Conservation (phyloP, 2,329 filamentous ascomycete genomes). For the Diplodia mutila region DNA sequence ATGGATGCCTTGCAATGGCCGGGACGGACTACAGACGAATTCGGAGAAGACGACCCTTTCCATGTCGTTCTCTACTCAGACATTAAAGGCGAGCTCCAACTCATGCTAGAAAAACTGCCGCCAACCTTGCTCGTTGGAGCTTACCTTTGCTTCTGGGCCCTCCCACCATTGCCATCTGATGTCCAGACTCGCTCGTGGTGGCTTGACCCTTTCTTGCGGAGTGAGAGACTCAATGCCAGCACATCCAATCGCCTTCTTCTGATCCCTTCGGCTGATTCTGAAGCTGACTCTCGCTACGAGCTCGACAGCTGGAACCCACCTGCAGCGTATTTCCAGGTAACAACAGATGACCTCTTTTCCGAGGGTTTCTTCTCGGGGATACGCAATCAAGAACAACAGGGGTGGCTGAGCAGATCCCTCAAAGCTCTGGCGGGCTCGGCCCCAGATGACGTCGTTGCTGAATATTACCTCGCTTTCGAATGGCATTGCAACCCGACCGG, state of each 20-base stretch:
- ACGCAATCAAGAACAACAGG: constrained; percentile 38
- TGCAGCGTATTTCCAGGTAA: constrained; percentile 6
- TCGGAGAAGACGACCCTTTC: constrained; percentile 78
- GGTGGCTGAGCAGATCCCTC: constrained; percentile 59
- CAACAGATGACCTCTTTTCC: constrained; percentile 27
- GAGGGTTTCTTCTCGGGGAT: background rate
- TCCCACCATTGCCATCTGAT: constrained; percentile 54
- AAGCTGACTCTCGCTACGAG: background rate
- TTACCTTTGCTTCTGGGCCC: constrained; percentile 55
- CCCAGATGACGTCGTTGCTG: constrained; percentile 58
- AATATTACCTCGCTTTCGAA: constrained; percentile 73
- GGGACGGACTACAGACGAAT: constrained; percentile 74
- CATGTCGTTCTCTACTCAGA: constrained; percentile 81
- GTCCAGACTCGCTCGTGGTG: constrained; percentile 38
- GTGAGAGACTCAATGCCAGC: constrained; percentile 32
- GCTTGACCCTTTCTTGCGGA: constrained; percentile 60
- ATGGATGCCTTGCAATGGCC: constrained; percentile 60
- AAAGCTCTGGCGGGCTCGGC: constrained; percentile 57
- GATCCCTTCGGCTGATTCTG: background rate
- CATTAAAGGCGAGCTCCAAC: constrained; percentile 65
- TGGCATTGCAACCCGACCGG: constrained; percentile 57
- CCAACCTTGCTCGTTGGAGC: constrained; percentile 64
- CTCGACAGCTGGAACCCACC: background rate
- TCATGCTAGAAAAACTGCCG: constrained; percentile 42
- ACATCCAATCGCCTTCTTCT: background rate